These are phyloP conservation scores for Ilyonectria mors-panacis DNA, from an alignment of 2,329 filamentous ascomycete genomes.

Conservation along the genomic window DNA sequence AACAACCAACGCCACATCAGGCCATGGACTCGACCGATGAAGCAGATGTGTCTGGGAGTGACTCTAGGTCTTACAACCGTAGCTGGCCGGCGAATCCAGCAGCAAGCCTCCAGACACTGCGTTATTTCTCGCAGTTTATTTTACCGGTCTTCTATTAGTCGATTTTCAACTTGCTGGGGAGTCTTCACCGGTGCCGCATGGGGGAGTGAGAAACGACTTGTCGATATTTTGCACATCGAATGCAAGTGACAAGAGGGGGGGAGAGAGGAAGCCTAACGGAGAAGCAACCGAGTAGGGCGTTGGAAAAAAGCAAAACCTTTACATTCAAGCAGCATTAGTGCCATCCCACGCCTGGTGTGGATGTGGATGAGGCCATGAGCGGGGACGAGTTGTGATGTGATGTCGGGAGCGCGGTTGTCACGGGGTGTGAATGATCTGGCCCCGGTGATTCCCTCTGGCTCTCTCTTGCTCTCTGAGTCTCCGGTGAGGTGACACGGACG, in stretches of 20 bases:
- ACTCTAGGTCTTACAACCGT: constrained; percentile 25
- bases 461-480: neutral
- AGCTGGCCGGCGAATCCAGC: neutral
- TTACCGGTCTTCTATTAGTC: constrained; percentile 9
- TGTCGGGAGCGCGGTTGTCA: constrained; percentile 20
- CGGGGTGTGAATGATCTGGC: neutral
- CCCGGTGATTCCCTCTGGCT: neutral
- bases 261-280: constrained; percentile 9
- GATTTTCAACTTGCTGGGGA: constrained; percentile 8
- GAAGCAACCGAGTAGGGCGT: constrained; percentile 11
- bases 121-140: neutral
- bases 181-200: constrained; percentile 19
- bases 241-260: neutral
- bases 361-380: neutral
- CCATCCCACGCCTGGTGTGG: neutral
- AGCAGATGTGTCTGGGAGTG: constrained; percentile 10
- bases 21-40: constrained; percentile 31
- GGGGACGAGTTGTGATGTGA: constrained; percentile 3
- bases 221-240: constrained; percentile 18
- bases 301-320: constrained; percentile 13
- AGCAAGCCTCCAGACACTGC: neutral
- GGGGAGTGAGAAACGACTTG: constrained; percentile 21
- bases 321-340: neutral
- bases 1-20: constrained; percentile 35
- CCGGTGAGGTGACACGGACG: constrained; percentile 1